phyloP scores from a whole-genome alignment of 257 asterid species.

The Leonotis leonurus region DNA sequence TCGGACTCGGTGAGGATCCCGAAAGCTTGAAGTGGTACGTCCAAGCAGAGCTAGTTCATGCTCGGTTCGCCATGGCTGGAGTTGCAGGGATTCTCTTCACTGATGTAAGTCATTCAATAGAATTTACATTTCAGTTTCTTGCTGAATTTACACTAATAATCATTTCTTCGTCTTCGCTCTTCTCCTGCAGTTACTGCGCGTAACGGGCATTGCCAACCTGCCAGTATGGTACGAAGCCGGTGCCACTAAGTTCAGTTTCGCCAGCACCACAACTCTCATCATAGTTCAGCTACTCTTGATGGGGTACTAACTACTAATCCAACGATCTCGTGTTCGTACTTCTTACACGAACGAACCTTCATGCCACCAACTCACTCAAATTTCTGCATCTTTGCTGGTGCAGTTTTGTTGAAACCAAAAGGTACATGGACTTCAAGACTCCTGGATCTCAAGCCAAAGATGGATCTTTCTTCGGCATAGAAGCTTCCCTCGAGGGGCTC shows the following conservation, averaged over 20 bases:
- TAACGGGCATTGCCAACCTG: constrained; percentile 57
- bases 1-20: constrained; percentile 91
- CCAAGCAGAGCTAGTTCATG: constrained; percentile 88
- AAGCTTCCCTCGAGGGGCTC: constrained; percentile 72
- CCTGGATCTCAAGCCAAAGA: constrained; percentile 89
- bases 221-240: constrained; percentile 97
- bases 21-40: constrained; percentile 81
- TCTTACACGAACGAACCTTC: neutral
- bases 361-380: neutral
- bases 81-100: constrained; percentile 82
- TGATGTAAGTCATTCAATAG: constrained; percentile 37
- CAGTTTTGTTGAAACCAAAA: constrained; percentile 78
- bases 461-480: constrained; percentile 77
- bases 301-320: constrained; percentile 63
- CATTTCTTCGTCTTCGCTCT: neutral
- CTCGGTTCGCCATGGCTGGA: constrained; percentile 95
- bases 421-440: constrained; percentile 69
- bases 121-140: neutral
- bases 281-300: constrained; percentile 68
- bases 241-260: constrained; percentile 66
- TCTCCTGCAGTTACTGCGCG: constrained; percentile 56
- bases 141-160: neutral
- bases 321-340: neutral
- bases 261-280: constrained; percentile 61
- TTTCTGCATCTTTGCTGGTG: neutral